phyloP scores from a whole-genome alignment of 1,284 basidiomycete genomes.

The Puccinia brachypodii region DNA sequence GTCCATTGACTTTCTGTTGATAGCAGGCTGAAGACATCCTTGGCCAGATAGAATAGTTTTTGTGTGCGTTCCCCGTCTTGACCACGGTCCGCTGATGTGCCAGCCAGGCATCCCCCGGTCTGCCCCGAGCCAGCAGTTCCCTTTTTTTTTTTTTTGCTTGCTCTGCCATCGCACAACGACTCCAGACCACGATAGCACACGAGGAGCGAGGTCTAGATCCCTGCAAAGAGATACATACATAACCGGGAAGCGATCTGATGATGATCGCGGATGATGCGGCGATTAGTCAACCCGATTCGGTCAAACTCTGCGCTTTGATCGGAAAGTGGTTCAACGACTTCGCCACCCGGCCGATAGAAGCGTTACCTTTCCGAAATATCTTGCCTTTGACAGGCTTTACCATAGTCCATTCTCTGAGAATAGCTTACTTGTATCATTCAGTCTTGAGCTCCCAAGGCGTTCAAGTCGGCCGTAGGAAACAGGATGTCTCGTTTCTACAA shows the following conservation, averaged over 20 bases:
- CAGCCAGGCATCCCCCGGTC: no score
- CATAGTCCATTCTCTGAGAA: constrained; percentile 15
- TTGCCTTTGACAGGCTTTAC: constrained; percentile 28
- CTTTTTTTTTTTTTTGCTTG: no score
- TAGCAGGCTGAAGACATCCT: no score
- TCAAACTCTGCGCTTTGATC: constrained; percentile 23
- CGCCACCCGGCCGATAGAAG: constrained; percentile 4
- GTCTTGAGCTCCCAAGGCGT: constrained; percentile 24
- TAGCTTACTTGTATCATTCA: constrained; percentile 42
- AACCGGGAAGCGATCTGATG: background rate
- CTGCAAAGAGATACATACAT: no score
- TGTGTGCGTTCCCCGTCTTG: no score
- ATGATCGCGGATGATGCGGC: constrained; percentile 7
- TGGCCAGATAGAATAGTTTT: no score
- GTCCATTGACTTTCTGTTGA: no score
- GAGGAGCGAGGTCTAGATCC: no score
- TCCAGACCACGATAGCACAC: no score
- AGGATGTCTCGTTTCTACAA: constrained; percentile 33
- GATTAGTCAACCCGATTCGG: constrained; percentile 9
- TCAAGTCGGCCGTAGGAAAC: background rate
- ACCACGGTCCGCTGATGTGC: no score
- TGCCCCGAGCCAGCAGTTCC: no score
- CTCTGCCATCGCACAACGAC: no score
- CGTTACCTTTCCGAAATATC: constrained; percentile 1
- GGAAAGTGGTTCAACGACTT: constrained; percentile 14